Evolutionary conservation across 2,329 filamentous ascomycete genomes (phyloP), one percentile per base, ranked within the genome.

Genomic region (Epicoccum sorghinum): DNA sequence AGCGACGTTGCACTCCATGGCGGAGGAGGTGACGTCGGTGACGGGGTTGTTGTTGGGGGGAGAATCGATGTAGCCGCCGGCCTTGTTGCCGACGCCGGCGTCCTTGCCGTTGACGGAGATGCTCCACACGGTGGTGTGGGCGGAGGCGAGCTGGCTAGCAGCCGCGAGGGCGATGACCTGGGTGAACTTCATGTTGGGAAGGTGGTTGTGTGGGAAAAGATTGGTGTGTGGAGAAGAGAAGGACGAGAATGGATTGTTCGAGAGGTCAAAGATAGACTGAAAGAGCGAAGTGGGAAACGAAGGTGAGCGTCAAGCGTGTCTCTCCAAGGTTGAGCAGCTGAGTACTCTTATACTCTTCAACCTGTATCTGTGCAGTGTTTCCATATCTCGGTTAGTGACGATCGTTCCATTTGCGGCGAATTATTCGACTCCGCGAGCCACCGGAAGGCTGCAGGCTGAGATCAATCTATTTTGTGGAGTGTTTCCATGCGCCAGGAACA

Each of bases 21-120:
- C 57, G 38, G 59, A 59, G 27, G 69, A 72, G 18, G 67, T 69
- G 35, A 76, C 73, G 56, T 76, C 68, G 6, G 49, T 62, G 52
- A 75, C 52, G 37, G 73, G 72, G 57, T 53, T 60, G 68, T 76
- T 76, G 67, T 68, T 71, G 36, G 72, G 68, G 23, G 71, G 76
- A 63, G 78, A 77, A 57, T 81, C 79, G 61, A 83, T 78, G 72
- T 82, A 82, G 40, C 76, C 78, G 68, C 72, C 54, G 69, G 64
- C 62, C 6, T 46, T 50, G 75, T 73, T 58, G 36, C 71, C 71
- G 43, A 65, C 55, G 39, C 71, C 69, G 42, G 73, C 68, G 53
- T 70, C 65, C 40, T 67, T 65, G 58, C 64, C 79, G 65, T 81
- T 80, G 67, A 79, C 75, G 44, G 75, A 71, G 35, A 72, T 62